phyloP scores from a whole-genome alignment of 495 filamentous ascomycete species.

The Acidomyces sp. region DNA sequence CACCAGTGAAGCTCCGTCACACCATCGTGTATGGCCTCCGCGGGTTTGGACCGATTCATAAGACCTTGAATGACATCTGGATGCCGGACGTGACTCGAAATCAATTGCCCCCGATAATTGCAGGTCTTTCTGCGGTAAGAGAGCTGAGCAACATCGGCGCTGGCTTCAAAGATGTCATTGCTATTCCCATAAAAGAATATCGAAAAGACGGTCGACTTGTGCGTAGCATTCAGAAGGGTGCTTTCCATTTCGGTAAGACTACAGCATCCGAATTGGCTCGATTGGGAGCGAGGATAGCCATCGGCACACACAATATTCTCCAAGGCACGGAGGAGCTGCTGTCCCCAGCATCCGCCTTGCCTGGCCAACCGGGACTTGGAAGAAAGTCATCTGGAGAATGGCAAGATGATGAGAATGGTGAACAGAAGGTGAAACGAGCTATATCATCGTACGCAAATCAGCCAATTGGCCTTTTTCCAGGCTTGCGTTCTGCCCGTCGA shows the following conservation, averaged over 20 bases:
- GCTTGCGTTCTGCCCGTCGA: constrained; percentile 65
- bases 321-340: constrained; percentile 76
- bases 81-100: constrained; percentile 84
- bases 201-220: constrained; percentile 86
- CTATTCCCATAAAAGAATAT: constrained; percentile 85
- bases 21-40: constrained; percentile 84
- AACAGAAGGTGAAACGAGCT: constrained; percentile 24
- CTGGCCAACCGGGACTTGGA: constrained; percentile 17
- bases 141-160: constrained; percentile 80
- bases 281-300: constrained; percentile 84
- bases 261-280: constrained; percentile 85
- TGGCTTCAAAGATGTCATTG: constrained; percentile 72
- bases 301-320: constrained; percentile 83
- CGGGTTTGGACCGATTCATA: constrained; percentile 76
- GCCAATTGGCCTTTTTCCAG: constrained; percentile 73
- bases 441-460: constrained; percentile 89
- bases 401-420: constrained; percentile 47
- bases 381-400: constrained; percentile 27
- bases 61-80: constrained; percentile 90
- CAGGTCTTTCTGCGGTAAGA: constrained; percentile 79
- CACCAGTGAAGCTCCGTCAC: constrained; percentile 75
- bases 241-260: constrained; percentile 74
- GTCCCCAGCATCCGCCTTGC: constrained; percentile 25
- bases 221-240: constrained; percentile 81
- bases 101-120: constrained; percentile 79